Conservation (phyloP, 257 asterid genomes). For the Rubia yunnanensis region DNA sequence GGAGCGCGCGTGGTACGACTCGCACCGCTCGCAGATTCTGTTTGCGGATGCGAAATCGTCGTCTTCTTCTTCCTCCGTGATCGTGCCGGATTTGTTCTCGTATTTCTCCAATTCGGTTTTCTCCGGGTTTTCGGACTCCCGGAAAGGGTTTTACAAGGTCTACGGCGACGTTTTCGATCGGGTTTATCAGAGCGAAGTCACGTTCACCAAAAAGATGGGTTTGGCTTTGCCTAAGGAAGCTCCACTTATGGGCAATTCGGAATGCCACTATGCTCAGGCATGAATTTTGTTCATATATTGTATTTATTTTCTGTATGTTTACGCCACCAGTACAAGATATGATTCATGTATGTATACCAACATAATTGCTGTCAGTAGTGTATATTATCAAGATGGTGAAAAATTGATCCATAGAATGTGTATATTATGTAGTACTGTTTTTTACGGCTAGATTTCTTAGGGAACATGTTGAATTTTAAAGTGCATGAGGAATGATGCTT, state of each 20-base stretch:
- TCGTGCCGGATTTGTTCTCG: slow-evolving; percentile 62
- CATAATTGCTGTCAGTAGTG: not conserved
- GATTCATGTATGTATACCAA: not conserved
- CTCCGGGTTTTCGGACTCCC: slow-evolving; percentile 70
- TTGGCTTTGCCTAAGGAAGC: slow-evolving; percentile 65
- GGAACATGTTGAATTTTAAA: no score
- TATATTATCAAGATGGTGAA: no score
- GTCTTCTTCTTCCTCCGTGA: slow-evolving; percentile 17
- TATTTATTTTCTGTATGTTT: not conserved
- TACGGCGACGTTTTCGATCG: slow-evolving; percentile 67
- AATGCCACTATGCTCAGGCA: slow-evolving; percentile 75
- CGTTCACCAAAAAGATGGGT: slow-evolving; percentile 58
- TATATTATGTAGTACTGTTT: not conserved
- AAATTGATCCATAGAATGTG: no score
- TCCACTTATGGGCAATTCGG: slow-evolving; percentile 79
- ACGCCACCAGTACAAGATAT: not conserved
- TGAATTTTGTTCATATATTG: not conserved
- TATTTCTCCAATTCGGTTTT: slow-evolving; percentile 77
- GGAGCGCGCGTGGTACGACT: slow-evolving; percentile 96
- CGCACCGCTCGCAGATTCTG: slow-evolving; percentile 84
- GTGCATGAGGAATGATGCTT: no score
- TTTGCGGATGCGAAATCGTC: slow-evolving; percentile 41
- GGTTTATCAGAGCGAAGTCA: slow-evolving; percentile 57
- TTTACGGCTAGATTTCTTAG: no score
- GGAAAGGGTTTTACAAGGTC: slow-evolving; percentile 79